Conservation (phyloP, 2,329 filamentous ascomycete species). For the Verticillium klebahnii region DNA sequence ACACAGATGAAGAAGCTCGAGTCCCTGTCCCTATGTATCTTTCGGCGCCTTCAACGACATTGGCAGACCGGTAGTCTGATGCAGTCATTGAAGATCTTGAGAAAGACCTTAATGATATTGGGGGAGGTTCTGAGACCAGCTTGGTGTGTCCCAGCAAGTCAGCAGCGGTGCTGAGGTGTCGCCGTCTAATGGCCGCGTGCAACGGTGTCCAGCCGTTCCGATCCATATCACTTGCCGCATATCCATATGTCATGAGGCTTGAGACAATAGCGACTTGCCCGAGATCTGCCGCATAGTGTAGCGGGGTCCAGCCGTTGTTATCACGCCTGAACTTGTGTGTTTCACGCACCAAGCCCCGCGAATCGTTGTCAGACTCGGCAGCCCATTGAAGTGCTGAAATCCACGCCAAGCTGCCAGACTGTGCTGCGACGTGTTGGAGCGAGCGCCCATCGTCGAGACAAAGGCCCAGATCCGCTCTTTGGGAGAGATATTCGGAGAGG, state of each 20-base stretch:
- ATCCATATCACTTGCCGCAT: neutral
- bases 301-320: neutral
- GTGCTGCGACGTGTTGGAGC: neutral
- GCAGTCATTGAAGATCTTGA: no score
- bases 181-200: neutral
- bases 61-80: no score
- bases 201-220: neutral
- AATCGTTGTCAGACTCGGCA: neutral
- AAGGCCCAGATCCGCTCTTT: neutral
- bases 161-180: neutral
- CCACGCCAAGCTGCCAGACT: neutral
- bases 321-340: neutral
- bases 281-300: neutral
- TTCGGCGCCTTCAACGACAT: no score
- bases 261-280: neutral
- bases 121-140: neutral
- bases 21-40: no score
- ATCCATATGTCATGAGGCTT: neutral
- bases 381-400: neutral
- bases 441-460: neutral
- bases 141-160: neutral
- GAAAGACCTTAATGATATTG: no score
- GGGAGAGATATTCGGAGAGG: neutral
- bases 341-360: no score
- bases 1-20: neutral